Conservation (phyloP, 192 early-diverging fungal species). For the Entophlyctis helioformis region DNA sequence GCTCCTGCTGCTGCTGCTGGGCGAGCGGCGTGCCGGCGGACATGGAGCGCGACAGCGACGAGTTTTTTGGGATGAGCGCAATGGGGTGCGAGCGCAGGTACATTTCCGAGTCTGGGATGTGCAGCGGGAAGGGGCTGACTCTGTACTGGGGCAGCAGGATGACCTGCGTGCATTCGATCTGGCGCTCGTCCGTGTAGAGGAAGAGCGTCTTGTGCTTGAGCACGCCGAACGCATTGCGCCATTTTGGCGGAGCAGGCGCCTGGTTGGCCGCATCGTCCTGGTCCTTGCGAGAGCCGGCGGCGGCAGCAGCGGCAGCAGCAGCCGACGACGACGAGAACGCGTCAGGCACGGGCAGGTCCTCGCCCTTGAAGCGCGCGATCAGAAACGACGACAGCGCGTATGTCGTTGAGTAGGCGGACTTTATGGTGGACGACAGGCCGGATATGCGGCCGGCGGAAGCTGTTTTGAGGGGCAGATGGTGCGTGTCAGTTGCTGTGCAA, state of each 20-base stretch:
- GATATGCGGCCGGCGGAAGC: too few relatives aligned
- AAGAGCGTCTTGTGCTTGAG: slow-evolving; percentile 70
- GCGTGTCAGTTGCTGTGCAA: too few relatives aligned
- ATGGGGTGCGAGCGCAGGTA: slow-evolving; percentile 29
- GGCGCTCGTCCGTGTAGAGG: slow-evolving; percentile 68
- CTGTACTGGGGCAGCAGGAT: slow-evolving; percentile 57
- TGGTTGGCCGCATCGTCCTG: too few relatives aligned
- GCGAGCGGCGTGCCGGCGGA: not conserved
- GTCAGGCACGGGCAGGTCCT: slow-evolving; percentile 6
- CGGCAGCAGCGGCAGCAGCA: too few relatives aligned
- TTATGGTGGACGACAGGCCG: too few relatives aligned
- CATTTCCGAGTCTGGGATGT: slow-evolving; percentile 17
- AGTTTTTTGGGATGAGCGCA: slow-evolving; percentile 6
- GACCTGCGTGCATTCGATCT: slow-evolving; percentile 65
- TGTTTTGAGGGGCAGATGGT: too few relatives aligned
- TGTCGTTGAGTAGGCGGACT: slow-evolving; percentile 1
- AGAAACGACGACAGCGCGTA: slow-evolving; percentile 15
- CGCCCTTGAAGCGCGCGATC: slow-evolving; percentile 19
- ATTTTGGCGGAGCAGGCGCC: slow-evolving; percentile 9
- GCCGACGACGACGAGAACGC: too few relatives aligned
- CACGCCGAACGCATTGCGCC: slow-evolving; percentile 45
- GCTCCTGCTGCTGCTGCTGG: not conserved
- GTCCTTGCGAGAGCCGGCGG: too few relatives aligned
- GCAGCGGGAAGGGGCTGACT: slow-evolving; percentile 25
- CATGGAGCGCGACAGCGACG: not conserved